Evolutionary conservation across 1,284 basidiomycete species (phyloP), one percentile per base, ranked within the genome.

Genomic region (Anthracocystis setariae): DNA sequence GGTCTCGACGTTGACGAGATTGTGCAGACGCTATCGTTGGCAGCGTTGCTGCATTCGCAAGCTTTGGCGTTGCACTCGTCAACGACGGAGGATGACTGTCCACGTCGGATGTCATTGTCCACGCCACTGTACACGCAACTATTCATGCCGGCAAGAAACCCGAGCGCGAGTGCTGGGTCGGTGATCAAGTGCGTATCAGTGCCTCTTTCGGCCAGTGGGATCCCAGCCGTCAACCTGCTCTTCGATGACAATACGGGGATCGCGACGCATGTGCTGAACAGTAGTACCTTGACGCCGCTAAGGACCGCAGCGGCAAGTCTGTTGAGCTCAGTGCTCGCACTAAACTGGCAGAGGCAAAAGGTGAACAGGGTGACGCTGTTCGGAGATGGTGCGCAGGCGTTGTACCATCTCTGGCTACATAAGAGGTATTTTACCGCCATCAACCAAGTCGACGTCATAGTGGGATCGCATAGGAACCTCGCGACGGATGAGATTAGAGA

Each of bases 181-280:
- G 60, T 69, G 1, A 23, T 69, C 23, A 69, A 69, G 45, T 45
- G 53, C 29, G 66, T 69, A 18, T 49, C 47, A 3, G 60, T 69
- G 1, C 66, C 66, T 1, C n/a, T 0, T 3, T 33, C 50, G 3
- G 13, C 3, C 15, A 7, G 29, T 4, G 65, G 65, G 5, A 63
- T 68, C 5, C 42, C 42, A 0, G 66, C 59, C 0, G 49, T 53
- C 9, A 69, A 69, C 29, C 46, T 69, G 0, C 8, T 63, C 1
- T 52, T 69, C 4, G 46, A 45, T 37, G 51, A 51, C 13, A 8
- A n/a, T 0, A 68, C 58, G 5, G 66, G 60, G 0, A 24, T 2
- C 9, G 12, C 53, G 2, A 29, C 15, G 3, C 51, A 59, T n/a
- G 40, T 63, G 15, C 55, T 69, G 9, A 58, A 59, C 13, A 50